Evolutionary conservation across 345 rosid genomes (phyloP), one percentile per base, ranked within the genome.

Genomic region (Populus simonii): DNA sequence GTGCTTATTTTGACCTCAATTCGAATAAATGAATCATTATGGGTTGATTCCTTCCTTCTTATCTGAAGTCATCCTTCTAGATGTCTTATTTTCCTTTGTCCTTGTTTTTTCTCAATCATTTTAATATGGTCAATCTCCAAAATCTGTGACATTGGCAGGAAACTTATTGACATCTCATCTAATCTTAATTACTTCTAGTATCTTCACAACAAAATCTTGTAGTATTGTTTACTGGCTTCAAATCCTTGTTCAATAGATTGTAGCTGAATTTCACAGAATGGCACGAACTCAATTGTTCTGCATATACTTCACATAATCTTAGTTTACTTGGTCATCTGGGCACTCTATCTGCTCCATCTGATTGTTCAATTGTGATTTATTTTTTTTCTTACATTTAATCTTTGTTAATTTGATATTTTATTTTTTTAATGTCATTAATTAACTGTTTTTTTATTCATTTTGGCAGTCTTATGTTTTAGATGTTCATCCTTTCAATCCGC

Each of bases 401-500:
- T 72, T 47, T 79, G 76, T 81, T 4, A 9, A 36, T 77, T 57
- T 83, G 70, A 39, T 61, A 62, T 25, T n/a, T 59, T 59, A 18
- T 22, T 63, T 22, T 23, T 27, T 15, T 8, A 63, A 27, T 25
- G 74, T 41, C 33, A 51, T 38, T 33, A 71, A 74, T 80, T 88
- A 63, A 81, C 80, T 81, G 38, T 41, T 22, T 72, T 27, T 31
- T 70, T 68, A 11, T 81, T 82, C 62, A 79, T 82, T 74, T 84
- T 88, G 85, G 82, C 91, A 96, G 99, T 93, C 99, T 17, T 96
- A 96, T 86, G 98, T 96, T 82, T 86, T 96, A 83, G 99, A 96
- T 79, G 98, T 94, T 79, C 98, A 96, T 85, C 99, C 99, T 85
- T 92, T 94, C 88, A 92, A 96, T 78, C 98, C 97, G 17, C 91